Conservation (phyloP, 495 filamentous ascomycete genomes). For the Cudoniella acicularis region DNA sequence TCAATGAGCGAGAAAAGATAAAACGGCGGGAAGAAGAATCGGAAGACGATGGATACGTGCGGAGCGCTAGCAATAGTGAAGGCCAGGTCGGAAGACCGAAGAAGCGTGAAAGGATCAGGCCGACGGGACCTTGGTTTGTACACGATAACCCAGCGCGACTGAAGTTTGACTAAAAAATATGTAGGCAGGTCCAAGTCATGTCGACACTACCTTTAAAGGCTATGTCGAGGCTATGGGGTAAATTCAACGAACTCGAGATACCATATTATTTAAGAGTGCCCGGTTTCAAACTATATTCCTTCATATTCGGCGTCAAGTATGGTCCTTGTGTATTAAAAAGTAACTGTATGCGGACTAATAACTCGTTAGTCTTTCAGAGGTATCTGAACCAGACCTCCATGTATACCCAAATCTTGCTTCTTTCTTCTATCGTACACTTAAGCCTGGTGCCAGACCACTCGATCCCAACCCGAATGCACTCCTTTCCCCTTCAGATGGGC, state of each 20-base stretch:
- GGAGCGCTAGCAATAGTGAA: conserved; percentile 28
- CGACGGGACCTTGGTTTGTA: conserved; percentile 80
- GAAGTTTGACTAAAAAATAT: conserved; percentile 5
- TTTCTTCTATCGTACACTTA: conserved; percentile 95
- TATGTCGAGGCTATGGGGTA: conserved; percentile 88
- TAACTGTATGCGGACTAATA: conserved; percentile 1
- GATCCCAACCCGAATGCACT: conserved; percentile 76
- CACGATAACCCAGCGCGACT: background rate
- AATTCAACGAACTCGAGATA: conserved; percentile 89
- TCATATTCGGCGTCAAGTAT: conserved; percentile 86
- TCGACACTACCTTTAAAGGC: conserved; percentile 93
- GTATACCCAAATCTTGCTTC: conserved; percentile 87
- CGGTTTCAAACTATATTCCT: conserved; percentile 94
- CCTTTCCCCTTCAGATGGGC: conserved; percentile 84
- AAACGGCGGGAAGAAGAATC: conserved; percentile 49
- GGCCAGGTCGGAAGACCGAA: conserved; percentile 44
- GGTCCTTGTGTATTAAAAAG: conserved; percentile 13
- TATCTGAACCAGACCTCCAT: conserved; percentile 81
- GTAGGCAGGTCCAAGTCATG: conserved; percentile 91
- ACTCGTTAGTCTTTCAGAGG: conserved; percentile 63
- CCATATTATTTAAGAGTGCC: conserved; percentile 87
- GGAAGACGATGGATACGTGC: conserved; percentile 30
- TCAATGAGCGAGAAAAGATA: conserved; percentile 54
- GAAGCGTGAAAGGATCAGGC: conserved; percentile 67
- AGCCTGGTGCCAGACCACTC: conserved; percentile 83